Percentiles rank a stretch among this genome's conserved stretches.
phyloP scores from a whole-genome alignment of 306 rosid genomes.

The Quercus berberidifolia region DNA sequence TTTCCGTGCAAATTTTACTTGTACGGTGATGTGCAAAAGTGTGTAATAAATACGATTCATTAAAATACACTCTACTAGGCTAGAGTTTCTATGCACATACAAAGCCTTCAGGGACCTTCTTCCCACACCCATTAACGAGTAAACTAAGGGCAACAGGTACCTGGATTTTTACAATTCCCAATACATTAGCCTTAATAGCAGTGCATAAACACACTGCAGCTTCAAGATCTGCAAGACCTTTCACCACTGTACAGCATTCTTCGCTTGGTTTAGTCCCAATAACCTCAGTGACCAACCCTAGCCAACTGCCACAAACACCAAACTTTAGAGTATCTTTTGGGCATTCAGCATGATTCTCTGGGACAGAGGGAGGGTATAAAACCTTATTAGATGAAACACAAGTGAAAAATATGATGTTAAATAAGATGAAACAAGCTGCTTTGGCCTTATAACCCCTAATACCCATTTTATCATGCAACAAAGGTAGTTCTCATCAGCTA shows the following conservation, averaged over 20 bases:
- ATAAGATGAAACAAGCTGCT: slow-evolving; percentile 14
- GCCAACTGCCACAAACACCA: slow-evolving; percentile 80
- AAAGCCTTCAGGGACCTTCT: slow-evolving; percentile 61
- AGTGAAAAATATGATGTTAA: slow-evolving; percentile 21
- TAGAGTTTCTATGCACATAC: slow-evolving; percentile 42
- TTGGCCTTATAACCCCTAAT: not conserved
- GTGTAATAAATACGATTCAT: too few relatives aligned
- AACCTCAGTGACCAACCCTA: slow-evolving; percentile 55
- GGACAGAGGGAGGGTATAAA: slow-evolving; percentile 29
- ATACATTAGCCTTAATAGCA: slow-evolving; percentile 54
- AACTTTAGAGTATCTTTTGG: slow-evolving; percentile 60
- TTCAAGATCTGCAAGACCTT: slow-evolving; percentile 69
- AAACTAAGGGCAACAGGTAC: slow-evolving; percentile 57
- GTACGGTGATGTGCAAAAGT: too few relatives aligned
- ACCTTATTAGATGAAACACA: slow-evolving; percentile 8
- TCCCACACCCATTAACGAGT: slow-evolving; percentile 54
- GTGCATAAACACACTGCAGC: slow-evolving; percentile 81
- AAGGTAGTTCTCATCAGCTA: not conserved
- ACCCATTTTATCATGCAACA: slow-evolving; percentile 11
- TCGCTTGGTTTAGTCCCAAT: slow-evolving; percentile 65
- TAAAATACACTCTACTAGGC: not conserved
- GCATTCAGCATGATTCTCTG: slow-evolving; percentile 36
- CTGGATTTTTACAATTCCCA: slow-evolving; percentile 47
- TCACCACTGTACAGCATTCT: slow-evolving; percentile 53
- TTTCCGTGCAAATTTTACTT: too few relatives aligned